Percentiles rank a stretch among this genome's conserved stretches.
Evolutionary conservation across 306 rosid genomes (phyloP).

Genomic region (Hippophae gyantsensis): DNA sequence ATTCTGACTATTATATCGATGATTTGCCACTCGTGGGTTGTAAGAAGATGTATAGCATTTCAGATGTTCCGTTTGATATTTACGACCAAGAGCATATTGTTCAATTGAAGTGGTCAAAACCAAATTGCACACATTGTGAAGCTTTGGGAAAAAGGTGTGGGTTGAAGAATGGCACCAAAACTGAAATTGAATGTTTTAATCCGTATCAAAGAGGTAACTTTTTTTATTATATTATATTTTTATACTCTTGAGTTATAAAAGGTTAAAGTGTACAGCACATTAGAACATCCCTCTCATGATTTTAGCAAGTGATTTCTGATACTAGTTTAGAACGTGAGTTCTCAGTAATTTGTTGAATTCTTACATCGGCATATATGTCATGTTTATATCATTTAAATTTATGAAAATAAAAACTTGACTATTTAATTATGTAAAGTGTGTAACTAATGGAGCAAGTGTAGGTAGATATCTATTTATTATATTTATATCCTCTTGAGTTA

Average conservation of each 20-base stretch:
- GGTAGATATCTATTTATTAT: too few species aligned
- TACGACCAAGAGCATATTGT: neutral
- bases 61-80: neutral
- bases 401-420: too few species aligned
- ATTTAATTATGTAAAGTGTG: too few species aligned
- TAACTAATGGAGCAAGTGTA: too few species aligned
- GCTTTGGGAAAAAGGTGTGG: constrained; percentile 18
- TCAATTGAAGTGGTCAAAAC: constrained; percentile 22
- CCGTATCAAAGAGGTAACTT: too few species aligned
- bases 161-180: constrained; percentile 14
- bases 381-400: too few species aligned
- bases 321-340: too few species aligned
- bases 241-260: neutral
- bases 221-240: too few species aligned
- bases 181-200: neutral
- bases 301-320: too few species aligned
- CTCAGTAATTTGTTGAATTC: too few species aligned
- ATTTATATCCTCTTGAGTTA: neutral
- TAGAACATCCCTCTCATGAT: neutral
- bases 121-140: constrained; percentile 28
- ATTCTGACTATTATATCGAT: neutral
- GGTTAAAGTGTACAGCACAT: neutral
- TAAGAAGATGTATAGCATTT: neutral
- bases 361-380: too few species aligned
- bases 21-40: neutral